A percentile compares a stretch with the other conserved stretches of the same genome.
Evolutionary conservation across 805 yeast species (phyloP).

Genomic region (Zygoascus bituminiphila): DNA sequence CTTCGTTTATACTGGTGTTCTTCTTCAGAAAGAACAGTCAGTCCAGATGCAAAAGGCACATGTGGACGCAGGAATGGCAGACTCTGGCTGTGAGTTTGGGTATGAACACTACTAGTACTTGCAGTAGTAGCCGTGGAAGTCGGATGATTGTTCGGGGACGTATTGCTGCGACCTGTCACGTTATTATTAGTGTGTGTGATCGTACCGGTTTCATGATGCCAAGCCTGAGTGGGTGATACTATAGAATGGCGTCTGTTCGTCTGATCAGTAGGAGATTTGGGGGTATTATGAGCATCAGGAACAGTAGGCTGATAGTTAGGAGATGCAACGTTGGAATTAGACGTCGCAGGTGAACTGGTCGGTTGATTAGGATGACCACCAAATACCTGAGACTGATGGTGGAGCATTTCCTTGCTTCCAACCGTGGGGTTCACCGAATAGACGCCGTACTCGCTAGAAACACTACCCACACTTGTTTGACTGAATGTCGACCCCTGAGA

Average conservation of each 20-base stretch:
- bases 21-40: slow-evolving; percentile 11
- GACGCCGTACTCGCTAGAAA: background rate
- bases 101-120: background rate
- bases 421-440: too few relatives aligned
- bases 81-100: background rate
- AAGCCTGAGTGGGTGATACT: background rate
- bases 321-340: too few relatives aligned
- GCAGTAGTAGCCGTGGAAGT: background rate
- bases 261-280: background rate
- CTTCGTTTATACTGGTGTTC: slow-evolving; percentile 14
- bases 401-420: too few relatives aligned
- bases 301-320: too few relatives aligned
- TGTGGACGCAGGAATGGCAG: slow-evolving; percentile 3
- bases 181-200: background rate
- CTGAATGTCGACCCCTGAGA: background rate
- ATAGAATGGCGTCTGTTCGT: background rate
- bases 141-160: background rate
- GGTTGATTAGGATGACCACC: background rate
- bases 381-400: background rate
- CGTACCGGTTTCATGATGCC: background rate
- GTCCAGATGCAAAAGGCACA: slow-evolving; percentile 5
- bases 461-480: background rate
- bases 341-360: background rate
- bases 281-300: background rate
- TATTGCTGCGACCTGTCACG: background rate